Percentiles rank a stretch among this genome's conserved stretches.
These are phyloP conservation scores for Thalassiosira mediterranea DNA, from an alignment of 352 stramenopile species.

Conservation along the genomic window DNA sequence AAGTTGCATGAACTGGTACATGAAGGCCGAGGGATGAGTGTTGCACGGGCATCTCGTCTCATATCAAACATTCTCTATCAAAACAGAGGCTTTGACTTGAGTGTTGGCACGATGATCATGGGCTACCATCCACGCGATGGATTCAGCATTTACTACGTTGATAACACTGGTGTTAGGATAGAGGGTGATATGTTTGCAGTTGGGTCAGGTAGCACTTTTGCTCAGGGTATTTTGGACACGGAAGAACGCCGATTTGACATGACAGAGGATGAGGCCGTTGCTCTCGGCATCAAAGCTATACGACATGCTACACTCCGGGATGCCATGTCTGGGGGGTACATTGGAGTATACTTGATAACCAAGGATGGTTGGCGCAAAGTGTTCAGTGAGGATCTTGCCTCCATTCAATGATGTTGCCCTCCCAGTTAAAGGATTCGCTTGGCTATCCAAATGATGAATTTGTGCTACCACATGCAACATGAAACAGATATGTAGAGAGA, in stretches of 20 bases:
- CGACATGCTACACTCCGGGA: constrained; percentile 92
- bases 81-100: constrained; percentile 91
- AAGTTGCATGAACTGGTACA: constrained; percentile 91
- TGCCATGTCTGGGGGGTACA: constrained; percentile 79
- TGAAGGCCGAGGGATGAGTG: constrained; percentile 72
- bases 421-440: no score
- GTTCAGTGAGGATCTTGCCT: constrained; percentile 77
- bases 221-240: constrained; percentile 94
- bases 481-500: no score
- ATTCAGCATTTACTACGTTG: constrained; percentile 94
- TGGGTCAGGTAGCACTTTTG: constrained; percentile 95
- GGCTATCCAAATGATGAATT: no score
- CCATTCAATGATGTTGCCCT: constrained; percentile 22
- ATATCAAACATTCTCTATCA: constrained; percentile 91
- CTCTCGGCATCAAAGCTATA: constrained; percentile 94
- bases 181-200: constrained; percentile 95
- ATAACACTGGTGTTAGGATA: constrained; percentile 94
- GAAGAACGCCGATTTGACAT: constrained; percentile 90
- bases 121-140: constrained; percentile 88
- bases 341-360: constrained; percentile 82
- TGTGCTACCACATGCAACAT: no score
- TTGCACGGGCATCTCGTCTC: constrained; percentile 67
- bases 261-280: constrained; percentile 92
- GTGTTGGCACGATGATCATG: constrained; percentile 98
- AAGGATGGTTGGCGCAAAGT: constrained; percentile 75